Base-by-base conservation (phyloP, 2,329 filamentous ascomycete species). In the Colletotrichum plurivorum region DNA sequence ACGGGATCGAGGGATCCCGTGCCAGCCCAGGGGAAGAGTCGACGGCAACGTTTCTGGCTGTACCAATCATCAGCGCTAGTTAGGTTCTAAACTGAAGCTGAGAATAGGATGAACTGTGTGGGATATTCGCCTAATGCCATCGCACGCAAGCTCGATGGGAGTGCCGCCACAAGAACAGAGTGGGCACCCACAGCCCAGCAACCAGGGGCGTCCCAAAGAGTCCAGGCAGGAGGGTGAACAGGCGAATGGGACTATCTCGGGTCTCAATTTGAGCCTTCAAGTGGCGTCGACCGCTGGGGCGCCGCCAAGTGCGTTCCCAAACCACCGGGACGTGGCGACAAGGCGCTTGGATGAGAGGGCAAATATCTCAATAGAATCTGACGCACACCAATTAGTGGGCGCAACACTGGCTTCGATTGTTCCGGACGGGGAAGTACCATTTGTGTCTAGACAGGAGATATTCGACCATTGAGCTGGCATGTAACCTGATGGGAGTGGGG, bases 221-320 rank as follows among this genome's bases (percentile, higher is more conserved):
- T 43, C 13, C 12, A 15, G 41, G 41, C 13, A n/a, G 20, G 5
- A 60, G 16, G 13, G 45, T 43, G n/a, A 5, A 41, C 12, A 31
- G n/a, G 8, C n/a, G 18, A 41, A 8, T 43, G 27, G 55, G 63
- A 16, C 43, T 62, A 45, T 43, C 25, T 20, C 18, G 18, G 63
- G 31, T 49, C 46, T 56, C 51, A 51, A 8, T 67, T 16, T 49
- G 2, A 56, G 16, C 9, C 39, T 18, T 43, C 22, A 27, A 52
- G 43, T 69, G 67, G 63, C 63, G 63, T 49, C 60, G 52, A 12
- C 51, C 43, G 36, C 16, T 56, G 36, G 7, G 22, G n/a, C 55
- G 18, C 54, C 55, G 20, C 15, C 31, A 43, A 20, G 3, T 60
- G 43, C 25, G 36, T 25, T 43, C 20, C 41, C 55, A 59, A 20